Evolutionary conservation across 2,329 filamentous ascomycete species (phyloP).

Genomic region (Pseudopyrenochaeta lycopersici): DNA sequence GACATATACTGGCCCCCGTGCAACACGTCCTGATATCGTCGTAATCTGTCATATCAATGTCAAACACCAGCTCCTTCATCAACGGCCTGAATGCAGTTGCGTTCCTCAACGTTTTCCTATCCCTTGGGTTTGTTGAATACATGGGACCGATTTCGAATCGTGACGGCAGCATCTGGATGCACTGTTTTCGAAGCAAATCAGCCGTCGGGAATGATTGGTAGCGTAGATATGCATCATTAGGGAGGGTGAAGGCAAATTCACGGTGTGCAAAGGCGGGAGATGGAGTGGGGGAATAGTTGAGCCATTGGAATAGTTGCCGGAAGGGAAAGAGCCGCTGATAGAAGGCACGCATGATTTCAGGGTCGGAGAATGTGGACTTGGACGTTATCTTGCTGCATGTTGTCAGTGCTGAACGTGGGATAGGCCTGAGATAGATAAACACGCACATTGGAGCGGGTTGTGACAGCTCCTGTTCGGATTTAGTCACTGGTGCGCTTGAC

Average conservation of each 20-base stretch:
- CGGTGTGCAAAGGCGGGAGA: constrained; percentile 89
- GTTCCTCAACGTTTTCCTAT: constrained; percentile 87
- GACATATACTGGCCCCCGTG: constrained; percentile 90
- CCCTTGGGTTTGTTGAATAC: constrained; percentile 91
- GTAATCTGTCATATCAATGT: constrained; percentile 99
- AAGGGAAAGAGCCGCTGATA: constrained; percentile 97
- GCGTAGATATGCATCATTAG: constrained; percentile 88
- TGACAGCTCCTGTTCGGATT: constrained; percentile 49
- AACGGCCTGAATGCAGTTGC: constrained; percentile 84
- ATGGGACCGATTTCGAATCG: constrained; percentile 99
- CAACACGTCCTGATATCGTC: constrained; percentile 97
- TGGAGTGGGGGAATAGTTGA: constrained; percentile 90
- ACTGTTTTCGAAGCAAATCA: constrained; percentile 86
- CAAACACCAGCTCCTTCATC: constrained; percentile 94
- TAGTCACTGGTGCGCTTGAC: constrained; percentile 60
- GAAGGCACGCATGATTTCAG: constrained; percentile 89
- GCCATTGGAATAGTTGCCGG: constrained; percentile 94
- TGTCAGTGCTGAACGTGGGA: constrained; percentile 24
- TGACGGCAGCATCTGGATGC: constrained; percentile 84
- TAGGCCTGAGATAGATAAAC: not conserved
- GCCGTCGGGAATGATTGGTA: constrained; percentile 82
- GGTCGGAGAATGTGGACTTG: constrained; percentile 67
- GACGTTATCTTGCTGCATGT: constrained; percentile 47
- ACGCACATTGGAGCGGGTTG: constrained; percentile 52
- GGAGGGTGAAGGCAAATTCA: constrained; percentile 95